Base-by-base conservation (phyloP, 345 rosid species). In the Trapa incisa region DNA sequence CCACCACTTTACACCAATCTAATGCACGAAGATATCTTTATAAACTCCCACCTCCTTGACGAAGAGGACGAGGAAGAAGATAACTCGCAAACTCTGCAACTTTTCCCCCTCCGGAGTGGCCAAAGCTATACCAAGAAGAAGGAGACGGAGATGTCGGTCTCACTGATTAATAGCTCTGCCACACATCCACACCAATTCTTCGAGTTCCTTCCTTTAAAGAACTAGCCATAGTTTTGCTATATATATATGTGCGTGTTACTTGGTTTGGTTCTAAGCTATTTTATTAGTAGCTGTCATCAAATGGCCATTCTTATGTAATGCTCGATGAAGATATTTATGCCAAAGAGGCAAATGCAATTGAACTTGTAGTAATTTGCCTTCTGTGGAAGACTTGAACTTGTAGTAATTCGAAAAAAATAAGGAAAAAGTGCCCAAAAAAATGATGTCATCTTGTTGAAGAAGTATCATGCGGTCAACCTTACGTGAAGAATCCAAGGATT, bases 191-290 rank as follows among this genome's bases (percentile, higher is more conserved):
- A 58, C 72, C 88, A 80, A 76, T 89, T 87, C 71, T 89, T 84
- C 75, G 96, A 89, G 78, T 89, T 89, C 76, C 88, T 89, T 65
- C 96, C 96, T 17, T 8, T 89, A 82, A 89, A 87, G 78, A 83
- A 83, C 74, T 85, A 76, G 72, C 10, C 5, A 54, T 58, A 35
- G 3, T 2, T 38, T 45, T 13, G 48, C 47, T 45, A 43, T 43
- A 15, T 61, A 9, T 32, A 11, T 22, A 22, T 22, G 29, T 22
- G 29, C 29, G 0, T 22, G 29, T 29, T 15, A 36, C 13, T 22
- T 45, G 13, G 16, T 37, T 57, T 32, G 16, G 65, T 37, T 22
- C 29, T 47, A 6, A 17, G 47, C 47, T 29, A 43, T 41, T 53
- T n/a, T 32, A 29, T 32, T 22, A 22, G 14, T 8, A 58, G 37